These are phyloP conservation scores for Heterobasidion annosum DNA, from an alignment of 1,284 basidiomycete species.

Conservation along the genomic window DNA sequence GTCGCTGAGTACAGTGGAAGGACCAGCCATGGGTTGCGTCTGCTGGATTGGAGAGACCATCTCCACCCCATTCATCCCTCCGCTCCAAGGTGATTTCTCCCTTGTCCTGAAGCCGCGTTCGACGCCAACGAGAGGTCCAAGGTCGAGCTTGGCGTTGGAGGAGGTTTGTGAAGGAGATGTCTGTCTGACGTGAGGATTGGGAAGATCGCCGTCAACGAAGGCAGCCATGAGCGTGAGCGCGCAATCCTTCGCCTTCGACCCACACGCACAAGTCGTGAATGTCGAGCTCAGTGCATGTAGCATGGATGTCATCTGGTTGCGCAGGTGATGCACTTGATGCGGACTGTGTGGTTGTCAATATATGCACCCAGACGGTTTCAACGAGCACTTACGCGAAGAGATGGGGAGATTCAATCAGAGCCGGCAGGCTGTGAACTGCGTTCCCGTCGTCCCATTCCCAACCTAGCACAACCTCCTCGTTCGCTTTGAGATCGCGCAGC, in stretches of 20 bases:
- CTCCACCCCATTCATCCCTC: conserved; percentile 58
- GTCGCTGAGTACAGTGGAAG: conserved; percentile 2
- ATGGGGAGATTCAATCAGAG: conserved; percentile 50
- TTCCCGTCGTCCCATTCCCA: conserved; percentile 98
- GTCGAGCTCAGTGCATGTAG: conserved; percentile 66
- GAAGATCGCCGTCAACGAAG: conserved; percentile 43
- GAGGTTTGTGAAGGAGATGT: not conserved
- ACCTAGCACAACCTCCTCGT: conserved; percentile 84
- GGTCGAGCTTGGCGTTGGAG: conserved; percentile 25
- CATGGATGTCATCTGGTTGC: conserved; percentile 59
- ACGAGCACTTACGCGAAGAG: conserved; percentile 43
- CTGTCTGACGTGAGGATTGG: conserved; percentile 10
- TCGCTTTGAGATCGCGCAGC: conserved; percentile 61
- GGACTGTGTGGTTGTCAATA: conserved; percentile 28
- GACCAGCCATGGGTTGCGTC: not conserved
- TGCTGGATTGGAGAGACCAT: conserved; percentile 21
- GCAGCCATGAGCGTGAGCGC: conserved; percentile 57
- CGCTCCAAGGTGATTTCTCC: conserved; percentile 40
- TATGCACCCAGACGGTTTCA: not conserved
- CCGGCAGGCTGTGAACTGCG: conserved; percentile 76
- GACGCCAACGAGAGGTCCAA: conserved; percentile 64
- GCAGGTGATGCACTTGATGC: conserved; percentile 43
- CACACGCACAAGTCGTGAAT: conserved; percentile 75
- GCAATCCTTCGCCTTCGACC: conserved; percentile 51
- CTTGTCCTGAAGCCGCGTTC: conserved; percentile 59